Evolutionary conservation across 1,284 basidiomycete species (phyloP), one percentile per base, ranked within the genome.

Genomic region (Ceratobasidium sp.): DNA sequence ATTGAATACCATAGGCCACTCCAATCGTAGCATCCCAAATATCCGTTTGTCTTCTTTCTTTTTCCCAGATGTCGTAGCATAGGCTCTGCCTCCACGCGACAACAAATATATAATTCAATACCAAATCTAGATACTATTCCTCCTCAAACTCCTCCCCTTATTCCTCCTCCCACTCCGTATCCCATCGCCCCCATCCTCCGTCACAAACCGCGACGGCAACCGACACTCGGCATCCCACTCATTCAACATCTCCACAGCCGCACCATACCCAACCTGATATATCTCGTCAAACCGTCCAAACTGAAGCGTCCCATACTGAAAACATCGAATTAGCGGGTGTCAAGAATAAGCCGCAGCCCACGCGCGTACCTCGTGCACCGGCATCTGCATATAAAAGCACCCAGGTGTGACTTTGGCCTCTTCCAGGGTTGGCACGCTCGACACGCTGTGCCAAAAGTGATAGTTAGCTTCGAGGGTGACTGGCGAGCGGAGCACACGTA

Each of bases 301-400:
- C 82, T 94, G 92, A 40, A 95, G 85, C 6, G 92, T 94, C 2
- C 92, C 91, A 79, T 91, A 95, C 92, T 94, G n/a, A n/a, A 79
- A 29, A 15, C 46, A 37, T 37, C 37, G 32, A 77, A 15, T 83
- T 83, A 59, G 84, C 2, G 59, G 9, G 59, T 8, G n/a, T 8
- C 22, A 32, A 25, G 37, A 22, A 44, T 22, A 49, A 73, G 68
- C 37, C n/a, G n/a, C n/a, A n/a, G 29, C 44, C 37, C 76, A 49
- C 57, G 54, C 77, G 83, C 86, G 77, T 80, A 91, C 93, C 85
- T 92, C 91, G 81, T 96, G 93, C 22, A 99, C 96, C 0, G 98
- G 98, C 94, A 99, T 95, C 76, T 91, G 90, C 85, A 98, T 92
- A 83, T 99, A 99, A 64, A 98, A 85, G 82, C 95, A 97, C 0